phyloP scores from a whole-genome alignment of 805 yeast species.

The Wickerhamiella parazyma region DNA sequence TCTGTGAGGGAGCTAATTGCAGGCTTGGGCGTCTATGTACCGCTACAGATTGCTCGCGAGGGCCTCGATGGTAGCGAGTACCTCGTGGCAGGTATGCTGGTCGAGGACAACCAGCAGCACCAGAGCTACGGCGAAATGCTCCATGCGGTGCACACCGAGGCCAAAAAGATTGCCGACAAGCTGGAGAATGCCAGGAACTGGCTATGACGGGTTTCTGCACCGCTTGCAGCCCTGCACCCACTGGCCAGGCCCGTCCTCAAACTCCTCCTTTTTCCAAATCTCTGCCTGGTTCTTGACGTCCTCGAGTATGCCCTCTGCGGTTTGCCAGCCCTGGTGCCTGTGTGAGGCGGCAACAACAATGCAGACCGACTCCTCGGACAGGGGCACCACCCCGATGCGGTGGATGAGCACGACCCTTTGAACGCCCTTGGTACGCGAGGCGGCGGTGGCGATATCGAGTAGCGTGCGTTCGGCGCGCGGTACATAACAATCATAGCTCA shows the following conservation, averaged over 20 bases:
- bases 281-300: conserved; percentile 33
- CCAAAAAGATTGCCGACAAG: conserved; percentile 12
- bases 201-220: not conserved
- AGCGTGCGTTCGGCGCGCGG: conserved; percentile 32
- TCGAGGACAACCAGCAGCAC: conserved; percentile 57
- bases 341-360: conserved; percentile 35
- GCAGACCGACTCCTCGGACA: conserved; percentile 34
- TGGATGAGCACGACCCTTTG: conserved; percentile 32
- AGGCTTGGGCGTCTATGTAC: conserved; percentile 30
- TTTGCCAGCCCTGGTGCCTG: conserved; percentile 36
- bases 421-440: conserved; percentile 21
- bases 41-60: conserved; percentile 49
- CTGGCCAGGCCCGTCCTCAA: conserved; percentile 28
- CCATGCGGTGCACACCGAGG: conserved; percentile 45
- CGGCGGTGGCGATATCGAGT: conserved; percentile 26
- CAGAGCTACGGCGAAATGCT: conserved; percentile 56
- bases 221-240: conserved; percentile 29
- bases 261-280: conserved; percentile 39
- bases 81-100: conserved; percentile 44
- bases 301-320: conserved; percentile 34
- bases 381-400: conserved; percentile 36
- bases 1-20: conserved; percentile 55
- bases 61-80: conserved; percentile 47
- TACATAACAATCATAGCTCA: conserved; percentile 36
- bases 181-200: not conserved